Conservation (phyloP, 225 moss, liverwort and hornwort genomes). For the Sphagnum tenellum region DNA sequence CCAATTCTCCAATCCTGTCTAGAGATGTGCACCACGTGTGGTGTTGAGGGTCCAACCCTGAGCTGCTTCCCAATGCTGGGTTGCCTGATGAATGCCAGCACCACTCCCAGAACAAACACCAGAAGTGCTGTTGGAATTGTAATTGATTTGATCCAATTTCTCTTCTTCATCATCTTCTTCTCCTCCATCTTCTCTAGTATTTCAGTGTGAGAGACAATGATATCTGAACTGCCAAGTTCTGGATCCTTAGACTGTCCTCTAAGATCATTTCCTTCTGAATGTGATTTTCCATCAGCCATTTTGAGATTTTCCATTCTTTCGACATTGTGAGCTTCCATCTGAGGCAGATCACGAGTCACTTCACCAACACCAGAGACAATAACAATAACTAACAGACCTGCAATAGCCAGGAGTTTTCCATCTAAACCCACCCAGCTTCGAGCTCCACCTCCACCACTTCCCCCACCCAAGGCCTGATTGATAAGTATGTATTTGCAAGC, state of each 20-base stretch:
- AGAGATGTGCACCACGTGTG: slow-evolving; percentile 36
- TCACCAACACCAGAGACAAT: slow-evolving; percentile 64
- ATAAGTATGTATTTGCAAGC: slow-evolving; percentile 43
- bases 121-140: slow-evolving; percentile 64
- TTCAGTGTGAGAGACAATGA: background rate
- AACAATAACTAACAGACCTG: slow-evolving; percentile 45
- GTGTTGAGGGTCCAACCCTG: slow-evolving; percentile 48
- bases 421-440: slow-evolving; percentile 68
- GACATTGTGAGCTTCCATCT: no score
- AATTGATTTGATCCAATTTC: slow-evolving; percentile 16
- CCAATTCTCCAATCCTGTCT: slow-evolving; percentile 69
- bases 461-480: slow-evolving; percentile 42
- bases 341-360: background rate
- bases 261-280: slow-evolving; percentile 3
- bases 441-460: slow-evolving; percentile 14
- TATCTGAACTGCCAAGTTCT: no score
- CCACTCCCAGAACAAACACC: slow-evolving; percentile 54
- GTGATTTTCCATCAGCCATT: slow-evolving; percentile 7
- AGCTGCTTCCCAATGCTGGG: slow-evolving; percentile 36
- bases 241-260: no score
- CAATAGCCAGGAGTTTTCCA: slow-evolving; percentile 47
- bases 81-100: slow-evolving; percentile 52
- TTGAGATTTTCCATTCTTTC: background rate
- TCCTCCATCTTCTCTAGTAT: slow-evolving; percentile 7
- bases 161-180: slow-evolving; percentile 5